phyloP scores from a whole-genome alignment of 345 rosid genomes.

The Murraya koenigii region DNA sequence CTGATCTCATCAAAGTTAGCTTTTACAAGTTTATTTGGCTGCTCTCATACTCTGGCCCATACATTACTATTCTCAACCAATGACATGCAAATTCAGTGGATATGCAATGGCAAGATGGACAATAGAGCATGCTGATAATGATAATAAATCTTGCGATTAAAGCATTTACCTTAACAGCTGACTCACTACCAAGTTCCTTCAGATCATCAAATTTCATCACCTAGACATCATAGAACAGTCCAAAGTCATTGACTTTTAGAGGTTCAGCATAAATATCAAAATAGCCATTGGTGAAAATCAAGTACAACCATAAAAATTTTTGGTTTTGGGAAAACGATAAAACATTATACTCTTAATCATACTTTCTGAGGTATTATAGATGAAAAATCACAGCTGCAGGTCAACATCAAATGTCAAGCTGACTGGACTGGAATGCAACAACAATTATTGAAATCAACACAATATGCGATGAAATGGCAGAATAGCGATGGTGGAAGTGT shows the following conservation, averaged over 20 bases:
- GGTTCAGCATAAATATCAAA: neutral
- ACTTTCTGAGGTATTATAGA: neutral
- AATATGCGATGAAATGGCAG: neutral
- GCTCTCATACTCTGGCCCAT: neutral
- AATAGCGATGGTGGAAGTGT: neutral
- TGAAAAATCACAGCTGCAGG: neutral
- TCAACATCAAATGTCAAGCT: neutral
- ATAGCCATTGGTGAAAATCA: neutral
- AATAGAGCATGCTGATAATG: neutral
- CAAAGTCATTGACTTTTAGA: neutral
- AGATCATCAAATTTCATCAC: conserved; percentile 97
- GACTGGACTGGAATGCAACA: neutral
- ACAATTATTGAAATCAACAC: neutral
- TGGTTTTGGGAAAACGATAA: neutral
- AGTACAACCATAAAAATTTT: neutral
- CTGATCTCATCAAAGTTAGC: neutral
- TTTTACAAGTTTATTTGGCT: neutral
- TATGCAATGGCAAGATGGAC: neutral
- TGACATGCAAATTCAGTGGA: neutral
- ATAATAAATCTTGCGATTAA: neutral
- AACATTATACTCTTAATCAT: neutral
- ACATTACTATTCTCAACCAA: neutral
- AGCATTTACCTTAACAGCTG: conserved; percentile 75
- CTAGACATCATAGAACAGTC: conserved; percentile 37
- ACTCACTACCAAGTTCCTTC: conserved; percentile 82